A percentile compares a stretch with the other conserved stretches of the same genome.
phyloP scores from a whole-genome alignment of 192 early-diverging fungal species.

The Pecoramyces ruminantium region DNA sequence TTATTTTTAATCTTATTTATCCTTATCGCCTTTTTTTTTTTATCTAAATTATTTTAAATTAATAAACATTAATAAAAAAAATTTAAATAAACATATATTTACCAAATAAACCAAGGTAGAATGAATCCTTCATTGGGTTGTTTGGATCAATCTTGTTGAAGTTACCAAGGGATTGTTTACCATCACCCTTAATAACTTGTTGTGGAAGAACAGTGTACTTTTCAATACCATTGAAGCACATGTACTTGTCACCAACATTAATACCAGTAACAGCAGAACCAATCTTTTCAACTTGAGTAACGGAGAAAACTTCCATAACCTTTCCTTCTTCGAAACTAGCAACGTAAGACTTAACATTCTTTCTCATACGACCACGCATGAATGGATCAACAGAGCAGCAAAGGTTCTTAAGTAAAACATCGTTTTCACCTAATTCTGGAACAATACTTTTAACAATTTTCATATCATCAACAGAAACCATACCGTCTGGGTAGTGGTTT shows the following conservation, averaged over 20 bases:
- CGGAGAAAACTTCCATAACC: conserved; percentile 35
- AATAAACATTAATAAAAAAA: no score
- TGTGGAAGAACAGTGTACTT: conserved; percentile 24
- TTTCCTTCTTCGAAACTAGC: conserved; percentile 33
- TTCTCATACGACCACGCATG: conserved; percentile 48
- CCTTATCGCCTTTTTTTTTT: no score
- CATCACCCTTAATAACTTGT: not conserved
- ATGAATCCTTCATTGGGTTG: conserved; percentile 23
- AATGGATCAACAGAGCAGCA: conserved; percentile 31
- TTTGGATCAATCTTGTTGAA: conserved; percentile 16
- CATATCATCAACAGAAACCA: not conserved
- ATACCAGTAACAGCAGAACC: conserved; percentile 38
- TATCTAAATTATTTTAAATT: no score
- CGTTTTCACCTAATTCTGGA: not conserved
- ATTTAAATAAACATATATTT: not conserved
- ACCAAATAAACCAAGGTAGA: not conserved
- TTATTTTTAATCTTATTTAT: no score
- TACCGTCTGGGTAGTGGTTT: not conserved
- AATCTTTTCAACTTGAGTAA: conserved; percentile 35
- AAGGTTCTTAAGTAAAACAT: conserved; percentile 34
- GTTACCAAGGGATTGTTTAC: conserved; percentile 4
- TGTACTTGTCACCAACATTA: conserved; percentile 43
- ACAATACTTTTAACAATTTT: not conserved
- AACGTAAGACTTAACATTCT: conserved; percentile 20
- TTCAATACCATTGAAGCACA: conserved; percentile 37